Conservation (phyloP, 495 filamentous ascomycete species). For the Pyrenula aspistea region DNA sequence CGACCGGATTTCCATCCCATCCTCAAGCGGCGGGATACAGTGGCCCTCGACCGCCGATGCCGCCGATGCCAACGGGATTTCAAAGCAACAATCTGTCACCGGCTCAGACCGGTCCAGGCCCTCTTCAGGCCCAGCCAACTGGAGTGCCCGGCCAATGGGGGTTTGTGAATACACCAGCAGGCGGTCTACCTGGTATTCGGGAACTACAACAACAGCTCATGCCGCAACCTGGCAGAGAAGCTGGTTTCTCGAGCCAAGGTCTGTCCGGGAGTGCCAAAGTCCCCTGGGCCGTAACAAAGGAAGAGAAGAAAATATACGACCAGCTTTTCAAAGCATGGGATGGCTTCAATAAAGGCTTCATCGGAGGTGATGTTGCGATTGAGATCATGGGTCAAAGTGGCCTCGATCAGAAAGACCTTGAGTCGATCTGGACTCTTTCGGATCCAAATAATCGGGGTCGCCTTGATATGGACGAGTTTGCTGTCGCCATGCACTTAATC, state of each 20-base stretch:
- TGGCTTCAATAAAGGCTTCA: slow-evolving; percentile 84
- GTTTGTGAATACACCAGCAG: slow-evolving; percentile 83
- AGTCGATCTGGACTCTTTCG: slow-evolving; percentile 88
- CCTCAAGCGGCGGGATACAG: slow-evolving; percentile 51
- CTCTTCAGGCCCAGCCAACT: slow-evolving; percentile 87
- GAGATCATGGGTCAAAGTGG: slow-evolving; percentile 98
- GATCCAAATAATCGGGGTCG: slow-evolving; percentile 88
- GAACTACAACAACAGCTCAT: slow-evolving; percentile 93
- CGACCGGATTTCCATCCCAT: slow-evolving; percentile 36
- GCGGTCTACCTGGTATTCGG: slow-evolving; percentile 86
- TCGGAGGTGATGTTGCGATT: slow-evolving; percentile 86
- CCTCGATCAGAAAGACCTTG: slow-evolving; percentile 75
- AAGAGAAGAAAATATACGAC: slow-evolving; percentile 96
- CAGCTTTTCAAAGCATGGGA: slow-evolving; percentile 95
- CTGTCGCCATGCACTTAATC: slow-evolving; percentile 97
- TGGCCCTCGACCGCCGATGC: slow-evolving; percentile 81
- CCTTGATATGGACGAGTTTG: slow-evolving; percentile 95
- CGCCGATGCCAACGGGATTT: slow-evolving; percentile 86
- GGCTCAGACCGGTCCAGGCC: slow-evolving; percentile 44
- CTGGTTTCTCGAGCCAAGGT: slow-evolving; percentile 78
- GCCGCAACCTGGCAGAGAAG: slow-evolving; percentile 90
- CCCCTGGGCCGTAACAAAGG: slow-evolving; percentile 97
- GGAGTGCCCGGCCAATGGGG: slow-evolving; percentile 96
- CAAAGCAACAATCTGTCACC: slow-evolving; percentile 51
- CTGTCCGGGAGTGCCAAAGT: slow-evolving; percentile 89